Percentiles rank a stretch among this genome's conserved stretches.
Evolutionary conservation across 1,284 basidiomycete genomes (phyloP).

Genomic region (Clitocybe nebularis): DNA sequence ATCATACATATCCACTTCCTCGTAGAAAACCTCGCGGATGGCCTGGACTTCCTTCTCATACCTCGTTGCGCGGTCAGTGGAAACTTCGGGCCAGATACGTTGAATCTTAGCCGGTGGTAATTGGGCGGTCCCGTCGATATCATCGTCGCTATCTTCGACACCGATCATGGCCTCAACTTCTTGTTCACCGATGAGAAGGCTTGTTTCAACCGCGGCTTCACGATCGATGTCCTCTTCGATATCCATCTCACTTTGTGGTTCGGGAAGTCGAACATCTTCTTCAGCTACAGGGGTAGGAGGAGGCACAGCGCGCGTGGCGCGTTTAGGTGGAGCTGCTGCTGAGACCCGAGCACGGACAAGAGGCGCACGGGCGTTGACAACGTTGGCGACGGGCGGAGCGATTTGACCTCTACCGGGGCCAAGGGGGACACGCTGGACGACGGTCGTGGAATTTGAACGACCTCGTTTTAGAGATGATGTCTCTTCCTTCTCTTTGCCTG

Average conservation of each 20-base stretch:
- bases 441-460: conserved; percentile 57
- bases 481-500: conserved; percentile 54
- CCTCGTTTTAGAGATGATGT: conserved; percentile 58
- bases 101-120: conserved; percentile 33
- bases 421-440: conserved; percentile 63
- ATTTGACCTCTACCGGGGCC: conserved; percentile 50
- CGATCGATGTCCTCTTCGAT: conserved; percentile 46
- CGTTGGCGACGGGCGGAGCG: conserved; percentile 34
- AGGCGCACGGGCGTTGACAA: conserved; percentile 35
- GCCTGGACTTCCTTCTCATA: conserved; percentile 60
- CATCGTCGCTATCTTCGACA: conserved; percentile 42
- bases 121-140: conserved; percentile 23
- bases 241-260: conserved; percentile 56
- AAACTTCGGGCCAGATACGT: conserved; percentile 67
- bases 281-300: conserved; percentile 25
- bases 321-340: conserved; percentile 32
- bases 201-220: conserved; percentile 30
- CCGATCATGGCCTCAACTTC: conserved; percentile 59
- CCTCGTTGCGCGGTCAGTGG: conserved; percentile 52
- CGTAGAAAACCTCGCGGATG: conserved; percentile 71
- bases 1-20: conserved; percentile 85
- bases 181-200: conserved; percentile 42
- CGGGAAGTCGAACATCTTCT: conserved; percentile 30
- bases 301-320: conserved; percentile 32
- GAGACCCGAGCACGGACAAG: conserved; percentile 36